Conservation (phyloP, 306 rosid species). For the Vicia sativa region DNA sequence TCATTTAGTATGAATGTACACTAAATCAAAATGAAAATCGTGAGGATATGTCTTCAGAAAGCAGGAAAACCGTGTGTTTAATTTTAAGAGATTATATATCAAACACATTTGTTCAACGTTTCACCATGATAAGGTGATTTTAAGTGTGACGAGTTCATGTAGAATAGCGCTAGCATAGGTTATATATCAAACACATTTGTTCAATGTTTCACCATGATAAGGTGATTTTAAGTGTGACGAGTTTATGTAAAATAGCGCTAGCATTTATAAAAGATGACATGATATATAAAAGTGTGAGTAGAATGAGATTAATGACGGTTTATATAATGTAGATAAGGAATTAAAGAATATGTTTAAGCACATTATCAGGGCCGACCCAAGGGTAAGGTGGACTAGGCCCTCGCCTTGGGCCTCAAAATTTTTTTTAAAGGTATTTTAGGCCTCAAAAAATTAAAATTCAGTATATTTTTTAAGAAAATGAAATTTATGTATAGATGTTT, state of each 20-base stretch:
- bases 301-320: constrained; percentile 33
- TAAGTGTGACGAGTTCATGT: background rate
- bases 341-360: background rate
- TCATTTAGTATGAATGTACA: background rate
- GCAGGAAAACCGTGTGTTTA: background rate
- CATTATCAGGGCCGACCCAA: too few relatives aligned
- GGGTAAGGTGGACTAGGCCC: too few relatives aligned
- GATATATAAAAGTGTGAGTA: background rate
- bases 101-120: background rate
- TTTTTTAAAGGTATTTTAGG: too few relatives aligned
- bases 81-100: background rate
- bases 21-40: background rate
- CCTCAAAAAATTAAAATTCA: too few relatives aligned
- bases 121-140: background rate
- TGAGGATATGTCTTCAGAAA: too few relatives aligned
- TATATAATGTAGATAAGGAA: constrained; percentile 1
- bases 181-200: too few relatives aligned
- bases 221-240: background rate
- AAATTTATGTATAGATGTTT: too few relatives aligned
- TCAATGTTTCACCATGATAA: too few relatives aligned
- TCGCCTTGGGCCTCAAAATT: too few relatives aligned
- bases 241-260: too few relatives aligned
- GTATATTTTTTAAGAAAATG: too few relatives aligned
- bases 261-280: constrained; percentile 43
- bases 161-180: too few relatives aligned